These are phyloP conservation scores for Colletotrichum musae DNA, from an alignment of 2,329 filamentous ascomycete species.

Conservation along the genomic window DNA sequence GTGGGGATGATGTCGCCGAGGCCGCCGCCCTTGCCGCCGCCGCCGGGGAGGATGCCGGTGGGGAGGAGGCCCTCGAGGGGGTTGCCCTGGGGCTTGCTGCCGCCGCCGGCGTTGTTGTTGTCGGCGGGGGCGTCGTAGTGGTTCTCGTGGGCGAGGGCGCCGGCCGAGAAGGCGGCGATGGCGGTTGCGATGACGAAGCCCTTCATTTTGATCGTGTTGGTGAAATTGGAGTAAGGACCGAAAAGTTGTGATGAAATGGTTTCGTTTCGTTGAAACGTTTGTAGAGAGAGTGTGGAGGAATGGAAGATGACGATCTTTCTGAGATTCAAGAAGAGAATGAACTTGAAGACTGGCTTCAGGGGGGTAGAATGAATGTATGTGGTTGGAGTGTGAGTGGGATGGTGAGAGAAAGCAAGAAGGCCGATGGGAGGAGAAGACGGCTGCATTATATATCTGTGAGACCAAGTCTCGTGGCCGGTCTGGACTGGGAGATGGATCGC, in stretches of 20 bases:
- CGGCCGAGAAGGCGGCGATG: slow-evolving; percentile 14
- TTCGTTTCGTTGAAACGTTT: neutral
- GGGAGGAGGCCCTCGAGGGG: neutral
- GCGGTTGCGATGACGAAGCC: slow-evolving; percentile 11
- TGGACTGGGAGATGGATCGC: too few species aligned
- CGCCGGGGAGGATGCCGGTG: neutral
- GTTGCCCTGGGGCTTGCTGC: neutral
- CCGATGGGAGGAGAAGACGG: too few species aligned
- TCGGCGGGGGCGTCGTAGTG: neutral
- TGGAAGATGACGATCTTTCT: neutral
- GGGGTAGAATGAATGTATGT: neutral
- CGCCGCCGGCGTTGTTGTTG: neutral
- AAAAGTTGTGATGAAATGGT: neutral
- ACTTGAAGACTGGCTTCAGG: too few species aligned
- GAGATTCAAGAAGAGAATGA: too few species aligned
- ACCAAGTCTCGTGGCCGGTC: too few species aligned
- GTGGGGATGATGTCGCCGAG: neutral
- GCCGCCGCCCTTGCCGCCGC: neutral
- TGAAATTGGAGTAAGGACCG: too few species aligned
- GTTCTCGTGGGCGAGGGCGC: neutral
- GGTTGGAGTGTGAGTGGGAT: neutral
- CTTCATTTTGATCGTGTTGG: slow-evolving; percentile 16
- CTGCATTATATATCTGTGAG: too few species aligned
- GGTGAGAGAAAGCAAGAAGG: neutral
- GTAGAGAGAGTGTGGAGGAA: neutral